A percentile compares a stretch with the other conserved stretches of the same genome.
phyloP scores from a whole-genome alignment of 1,284 basidiomycete species.

The Rhodotorula sp. region DNA sequence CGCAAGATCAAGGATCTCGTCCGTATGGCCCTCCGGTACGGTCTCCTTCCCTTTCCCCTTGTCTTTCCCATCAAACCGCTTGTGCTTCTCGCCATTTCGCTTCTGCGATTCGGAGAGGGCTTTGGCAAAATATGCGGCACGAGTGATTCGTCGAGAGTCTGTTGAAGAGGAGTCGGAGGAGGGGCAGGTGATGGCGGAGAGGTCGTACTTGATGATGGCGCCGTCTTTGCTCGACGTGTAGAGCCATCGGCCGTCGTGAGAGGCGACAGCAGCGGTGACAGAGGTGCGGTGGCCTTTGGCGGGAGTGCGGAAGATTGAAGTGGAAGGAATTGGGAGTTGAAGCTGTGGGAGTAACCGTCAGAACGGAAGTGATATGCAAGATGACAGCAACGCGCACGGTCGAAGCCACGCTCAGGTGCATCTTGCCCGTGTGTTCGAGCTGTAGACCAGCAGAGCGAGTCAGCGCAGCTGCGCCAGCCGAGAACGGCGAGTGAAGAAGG shows the following conservation, averaged over 20 bases:
- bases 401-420: constrained; percentile 76
- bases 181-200: constrained; percentile 47
- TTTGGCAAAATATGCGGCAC: constrained; percentile 33
- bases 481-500: constrained; percentile 39
- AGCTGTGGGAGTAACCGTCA: constrained; percentile 12
- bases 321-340: constrained; percentile 29
- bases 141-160: constrained; percentile 25
- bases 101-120: constrained; percentile 14
- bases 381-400: constrained; percentile 54
- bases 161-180: constrained; percentile 4
- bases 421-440: constrained; percentile 74
- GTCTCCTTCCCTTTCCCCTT: constrained; percentile 61
- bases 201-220: constrained; percentile 74
- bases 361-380: too few relatives aligned
- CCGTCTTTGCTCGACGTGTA: constrained; percentile 85
- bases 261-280: constrained; percentile 71
- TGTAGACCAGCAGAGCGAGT: constrained; percentile 16
- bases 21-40: constrained; percentile 66
- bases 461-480: constrained; percentile 1
- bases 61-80: constrained; percentile 42
- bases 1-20: constrained; percentile 78
- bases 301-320: constrained; percentile 38
- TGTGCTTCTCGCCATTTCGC: constrained; percentile 24
- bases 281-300: constrained; percentile 70
- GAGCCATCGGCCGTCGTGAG: constrained; percentile 66